Conservation (phyloP, 2,329 filamentous ascomycete genomes). For the Pestalotiopsis sp. region DNA sequence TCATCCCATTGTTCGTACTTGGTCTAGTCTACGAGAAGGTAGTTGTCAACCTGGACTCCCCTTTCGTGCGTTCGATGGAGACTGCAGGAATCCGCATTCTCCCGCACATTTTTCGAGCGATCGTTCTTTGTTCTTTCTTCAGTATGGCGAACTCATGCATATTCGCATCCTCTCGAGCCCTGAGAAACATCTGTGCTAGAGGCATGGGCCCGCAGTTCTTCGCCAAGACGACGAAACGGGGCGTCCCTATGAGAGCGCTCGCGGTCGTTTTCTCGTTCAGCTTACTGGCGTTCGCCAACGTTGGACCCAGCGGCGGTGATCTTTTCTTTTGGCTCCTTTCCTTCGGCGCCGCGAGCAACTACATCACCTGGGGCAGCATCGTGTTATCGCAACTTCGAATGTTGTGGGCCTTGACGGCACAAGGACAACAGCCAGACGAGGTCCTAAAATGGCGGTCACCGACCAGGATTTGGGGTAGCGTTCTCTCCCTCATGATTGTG, state of each 20-base stretch:
- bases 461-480: conserved; percentile 30
- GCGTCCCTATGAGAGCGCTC: conserved; percentile 46
- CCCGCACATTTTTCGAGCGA: conserved; percentile 34
- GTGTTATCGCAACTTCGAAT: conserved; percentile 49
- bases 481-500: conserved; percentile 24
- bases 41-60: conserved; percentile 21
- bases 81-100: conserved; percentile 29
- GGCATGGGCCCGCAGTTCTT: conserved; percentile 36
- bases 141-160: conserved; percentile 45
- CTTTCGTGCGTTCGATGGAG: conserved; percentile 30
- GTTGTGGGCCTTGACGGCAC: conserved; percentile 40
- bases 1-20: conserved; percentile 37
- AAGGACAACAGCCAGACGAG: conserved; percentile 36
- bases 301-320: conserved; percentile 34
- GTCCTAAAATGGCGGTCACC: conserved; percentile 30
- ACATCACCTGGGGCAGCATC: conserved; percentile 52
- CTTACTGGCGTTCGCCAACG: conserved; percentile 46
- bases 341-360: conserved; percentile 45
- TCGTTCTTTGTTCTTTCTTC: conserved; percentile 38
- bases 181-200: conserved; percentile 36
- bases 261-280: conserved; percentile 40
- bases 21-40: conserved; percentile 34
- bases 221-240: conserved; percentile 23
- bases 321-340: conserved; percentile 51
- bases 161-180: conserved; percentile 38